Evolutionary conservation across 768 basidiomycete species (phyloP).

Genomic region (Boletellus sp.): DNA sequence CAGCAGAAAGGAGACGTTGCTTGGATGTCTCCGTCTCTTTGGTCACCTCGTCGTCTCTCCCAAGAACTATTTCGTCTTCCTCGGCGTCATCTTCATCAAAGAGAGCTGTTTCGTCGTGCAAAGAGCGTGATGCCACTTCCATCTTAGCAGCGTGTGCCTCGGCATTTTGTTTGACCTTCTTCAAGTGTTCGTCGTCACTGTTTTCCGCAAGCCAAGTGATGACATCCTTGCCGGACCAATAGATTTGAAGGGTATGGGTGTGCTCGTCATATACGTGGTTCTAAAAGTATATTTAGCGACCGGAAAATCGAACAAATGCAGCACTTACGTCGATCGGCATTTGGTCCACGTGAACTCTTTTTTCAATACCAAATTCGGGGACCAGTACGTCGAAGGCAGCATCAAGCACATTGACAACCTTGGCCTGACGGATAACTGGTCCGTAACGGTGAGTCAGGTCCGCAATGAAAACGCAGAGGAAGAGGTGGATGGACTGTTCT

Average conservation of each 20-base stretch:
- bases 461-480: constrained; percentile 89
- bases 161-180: constrained; percentile 89
- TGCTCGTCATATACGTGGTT: constrained; percentile 98
- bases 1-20: constrained; percentile 75
- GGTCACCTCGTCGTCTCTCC: constrained; percentile 44
- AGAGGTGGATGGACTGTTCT: constrained; percentile 94
- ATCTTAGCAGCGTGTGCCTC: constrained; percentile 90
- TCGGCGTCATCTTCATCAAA: constrained; percentile 86
- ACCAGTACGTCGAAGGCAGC: constrained; percentile 96
- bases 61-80: constrained; percentile 78
- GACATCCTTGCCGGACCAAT: constrained; percentile 94
- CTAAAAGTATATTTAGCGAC: constrained; percentile 39
- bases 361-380: constrained; percentile 97
- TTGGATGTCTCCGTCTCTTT: constrained; percentile 59
- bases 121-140: constrained; percentile 82
- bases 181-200: constrained; percentile 93
- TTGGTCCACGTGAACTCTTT: constrained; percentile 97
- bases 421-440: constrained; percentile 92
- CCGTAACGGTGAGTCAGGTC: constrained; percentile 94
- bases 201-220: constrained; percentile 94
- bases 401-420: constrained; percentile 93
- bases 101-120: constrained; percentile 82
- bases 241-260: constrained; percentile 85
- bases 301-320: background rate
- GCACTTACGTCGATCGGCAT: constrained; percentile 95